These are phyloP conservation scores for Nemania abortiva DNA, from an alignment of 2,329 filamentous ascomycete species.

Conservation along the genomic window DNA sequence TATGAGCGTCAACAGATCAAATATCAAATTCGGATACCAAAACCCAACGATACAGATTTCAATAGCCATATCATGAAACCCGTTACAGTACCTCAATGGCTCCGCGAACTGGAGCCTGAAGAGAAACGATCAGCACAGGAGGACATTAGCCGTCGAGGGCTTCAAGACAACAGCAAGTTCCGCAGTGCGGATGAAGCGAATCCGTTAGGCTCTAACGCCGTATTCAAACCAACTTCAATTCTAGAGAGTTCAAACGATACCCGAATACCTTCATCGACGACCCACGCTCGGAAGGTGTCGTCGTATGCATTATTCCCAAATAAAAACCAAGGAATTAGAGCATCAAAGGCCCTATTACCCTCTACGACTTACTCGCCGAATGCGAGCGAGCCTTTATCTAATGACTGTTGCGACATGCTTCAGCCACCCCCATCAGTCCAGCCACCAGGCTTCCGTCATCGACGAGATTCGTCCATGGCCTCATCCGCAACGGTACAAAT, in stretches of 20 bases:
- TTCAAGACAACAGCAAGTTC: constrained; percentile 37
- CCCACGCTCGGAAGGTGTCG: constrained; percentile 54
- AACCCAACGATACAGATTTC: constrained; percentile 46
- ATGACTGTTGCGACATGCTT: constrained; percentile 48
- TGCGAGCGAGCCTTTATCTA: constrained; percentile 29
- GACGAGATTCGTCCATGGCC: constrained; percentile 70
- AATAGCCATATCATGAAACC: constrained; percentile 54
- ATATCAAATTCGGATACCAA: constrained; percentile 50
- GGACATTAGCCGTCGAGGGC: constrained; percentile 47
- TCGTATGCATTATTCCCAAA: constrained; percentile 58
- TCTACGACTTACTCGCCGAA: constrained; percentile 60
- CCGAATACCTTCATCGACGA: constrained; percentile 46
- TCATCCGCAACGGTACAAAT: constrained; percentile 79
- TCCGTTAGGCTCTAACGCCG: constrained; percentile 53
- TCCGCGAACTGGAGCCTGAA: constrained; percentile 53
- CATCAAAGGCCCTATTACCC: constrained; percentile 58
- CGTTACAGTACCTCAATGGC: constrained; percentile 47
- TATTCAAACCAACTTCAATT: constrained; percentile 44
- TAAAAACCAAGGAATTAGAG: constrained; percentile 48
- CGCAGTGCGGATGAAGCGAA: constrained; percentile 47
- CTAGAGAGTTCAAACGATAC: constrained; percentile 51
- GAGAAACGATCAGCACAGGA: constrained; percentile 53
- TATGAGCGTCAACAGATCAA: constrained; percentile 60
- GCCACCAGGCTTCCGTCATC: constrained; percentile 57
- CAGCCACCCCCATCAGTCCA: constrained; percentile 61